These are phyloP conservation scores for Laguncularia racemosa DNA, from an alignment of 345 rosid genomes.

Conservation along the genomic window DNA sequence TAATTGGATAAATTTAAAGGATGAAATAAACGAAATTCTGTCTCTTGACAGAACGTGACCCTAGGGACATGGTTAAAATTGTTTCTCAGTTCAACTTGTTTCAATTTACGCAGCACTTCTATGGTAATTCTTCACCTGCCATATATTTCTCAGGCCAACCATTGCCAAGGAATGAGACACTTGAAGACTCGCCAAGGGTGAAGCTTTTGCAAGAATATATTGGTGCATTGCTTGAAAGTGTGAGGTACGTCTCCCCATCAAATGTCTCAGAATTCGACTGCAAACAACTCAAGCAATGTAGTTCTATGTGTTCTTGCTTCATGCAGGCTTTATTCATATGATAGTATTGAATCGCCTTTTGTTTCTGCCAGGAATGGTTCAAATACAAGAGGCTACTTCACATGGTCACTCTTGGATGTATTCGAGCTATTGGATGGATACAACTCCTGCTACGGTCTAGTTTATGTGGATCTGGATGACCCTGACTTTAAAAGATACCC, in stretches of 20 bases:
- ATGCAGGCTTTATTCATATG: neutral
- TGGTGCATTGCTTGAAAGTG: constrained; percentile 33
- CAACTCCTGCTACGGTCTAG: constrained; percentile 29
- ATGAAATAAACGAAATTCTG: too few species aligned
- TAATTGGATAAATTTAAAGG: too few species aligned
- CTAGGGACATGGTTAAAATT: too few species aligned
- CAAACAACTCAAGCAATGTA: neutral
- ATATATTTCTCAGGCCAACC: constrained; percentile 32
- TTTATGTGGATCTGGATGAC: constrained; percentile 35
- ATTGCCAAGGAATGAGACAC: constrained; percentile 19
- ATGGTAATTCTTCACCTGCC: too few species aligned
- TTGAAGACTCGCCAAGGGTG: constrained; percentile 40
- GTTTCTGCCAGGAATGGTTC: constrained; percentile 35
- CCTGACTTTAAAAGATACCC: constrained; percentile 32
- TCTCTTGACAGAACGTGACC: too few species aligned
- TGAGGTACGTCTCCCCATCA: constrained; percentile 26
- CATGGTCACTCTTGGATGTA: constrained; percentile 41
- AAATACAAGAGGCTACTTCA: constrained; percentile 36
- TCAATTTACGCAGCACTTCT: too few species aligned
- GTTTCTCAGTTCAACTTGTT: too few species aligned
- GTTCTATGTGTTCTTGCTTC: too few species aligned
- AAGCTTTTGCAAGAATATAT: constrained; percentile 33
- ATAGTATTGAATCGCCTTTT: neutral
- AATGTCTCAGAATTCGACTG: neutral
- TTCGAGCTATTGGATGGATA: constrained; percentile 34